Evolutionary conservation across 2,329 filamentous ascomycete species (phyloP), one percentile per base, ranked within the genome.

Genomic region (Malbranchea zuffiana): DNA sequence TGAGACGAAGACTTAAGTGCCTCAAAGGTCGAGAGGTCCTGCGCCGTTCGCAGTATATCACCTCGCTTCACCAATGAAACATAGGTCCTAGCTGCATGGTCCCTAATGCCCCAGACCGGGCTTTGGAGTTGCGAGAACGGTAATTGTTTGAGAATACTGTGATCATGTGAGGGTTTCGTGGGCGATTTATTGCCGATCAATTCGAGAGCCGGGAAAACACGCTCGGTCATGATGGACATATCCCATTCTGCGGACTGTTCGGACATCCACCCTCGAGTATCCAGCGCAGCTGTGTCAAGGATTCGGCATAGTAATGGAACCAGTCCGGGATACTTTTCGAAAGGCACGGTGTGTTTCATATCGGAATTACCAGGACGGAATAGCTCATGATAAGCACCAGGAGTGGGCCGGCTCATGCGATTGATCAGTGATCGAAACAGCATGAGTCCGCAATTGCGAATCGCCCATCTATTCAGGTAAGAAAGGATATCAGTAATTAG

Each of bases 381-480:
- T 21, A 33, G 11, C 7, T 31, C 23, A 11, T 58, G 54, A 29
- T 64, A 60, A 4, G 59, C 32, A 50, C 47, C 63, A 46, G 39
- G 55, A 35, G 44, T 54, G 44, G 44, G 57, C 44, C 44, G 57
- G 46, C 48, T 70, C 65, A 59, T 72, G 55, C 60, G 86, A 65
- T 66, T 84, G 58, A 93, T 82, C 4, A 95, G 67, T 44, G 85
- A 84, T 37, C 88, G 77, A 46, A 96, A 78, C 5, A 98, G 74
- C 62, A 96, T 81, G 21, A 96, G 63, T 2, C 86, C 86, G 47
- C 86, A 95, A 56, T 98, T 98, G 1, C 87, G 79, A 39, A 98
- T 86, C 0, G 87, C 84, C 90, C 90, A 98, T 15, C 78, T 82
- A 43, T 7, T 12, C 17, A 6, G 10, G 8, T 42, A 38, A 42